Percentiles rank a stretch among this genome's conserved stretches.
These are phyloP conservation scores for Leishmania mexicana DNA, from an alignment of 208 protist genomes.

Conservation along the genomic window DNA sequence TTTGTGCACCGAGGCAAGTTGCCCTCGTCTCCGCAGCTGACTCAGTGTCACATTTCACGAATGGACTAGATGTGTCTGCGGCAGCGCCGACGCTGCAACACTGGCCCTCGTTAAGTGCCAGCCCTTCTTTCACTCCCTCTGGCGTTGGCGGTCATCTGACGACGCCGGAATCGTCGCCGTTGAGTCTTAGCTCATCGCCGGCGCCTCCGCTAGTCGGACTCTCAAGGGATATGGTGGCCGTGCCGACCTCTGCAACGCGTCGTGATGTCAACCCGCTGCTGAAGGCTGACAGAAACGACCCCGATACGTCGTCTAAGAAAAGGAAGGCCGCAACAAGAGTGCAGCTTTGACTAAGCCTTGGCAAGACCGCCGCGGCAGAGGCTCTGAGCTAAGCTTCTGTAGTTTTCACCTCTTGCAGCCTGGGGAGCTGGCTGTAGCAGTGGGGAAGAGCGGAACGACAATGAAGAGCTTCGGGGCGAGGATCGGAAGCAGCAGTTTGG, in stretches of 20 bases:
- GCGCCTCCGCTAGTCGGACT: not conserved
- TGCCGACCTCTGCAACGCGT: not conserved
- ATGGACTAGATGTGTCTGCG: not conserved
- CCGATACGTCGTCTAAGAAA: not conserved
- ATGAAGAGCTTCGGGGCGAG: slow-evolving; percentile 6
- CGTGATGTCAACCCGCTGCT: not conserved
- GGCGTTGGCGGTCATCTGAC: not conserved
- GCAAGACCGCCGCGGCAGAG: not conserved
- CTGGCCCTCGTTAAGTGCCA: not conserved
- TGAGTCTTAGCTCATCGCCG: not conserved
- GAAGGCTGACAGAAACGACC: not conserved
- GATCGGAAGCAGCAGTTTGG: slow-evolving; percentile 4
- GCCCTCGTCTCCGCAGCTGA: too few relatives aligned
- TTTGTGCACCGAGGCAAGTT: not conserved
- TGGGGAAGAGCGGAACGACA: not conserved
- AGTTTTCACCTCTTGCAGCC: not conserved
- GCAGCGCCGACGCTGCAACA: not conserved
- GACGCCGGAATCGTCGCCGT: not conserved
- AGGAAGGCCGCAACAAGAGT: not conserved
- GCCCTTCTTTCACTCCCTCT: not conserved
- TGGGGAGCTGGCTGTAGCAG: not conserved
- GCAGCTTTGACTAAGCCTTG: not conserved
- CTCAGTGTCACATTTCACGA: too few relatives aligned
- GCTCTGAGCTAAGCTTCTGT: not conserved
- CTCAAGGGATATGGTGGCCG: not conserved